Percentiles rank a stretch among this genome's conserved stretches.
Conservation (phyloP, 441 rosid genomes). For the Euphorbia celastroides region DNA sequence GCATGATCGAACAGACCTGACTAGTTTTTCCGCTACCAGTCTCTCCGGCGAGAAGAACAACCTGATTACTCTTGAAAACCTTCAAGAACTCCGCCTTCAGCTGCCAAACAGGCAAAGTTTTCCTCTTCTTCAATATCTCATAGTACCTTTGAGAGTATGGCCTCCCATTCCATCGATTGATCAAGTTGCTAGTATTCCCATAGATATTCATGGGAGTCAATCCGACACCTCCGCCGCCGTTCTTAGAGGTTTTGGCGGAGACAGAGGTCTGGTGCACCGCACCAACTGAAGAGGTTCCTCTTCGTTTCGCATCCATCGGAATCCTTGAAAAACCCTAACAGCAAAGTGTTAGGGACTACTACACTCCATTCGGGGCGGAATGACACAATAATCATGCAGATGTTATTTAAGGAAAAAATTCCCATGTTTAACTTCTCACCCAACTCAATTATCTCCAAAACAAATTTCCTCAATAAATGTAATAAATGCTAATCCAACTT, state of each 20-base stretch:
- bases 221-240: constrained; percentile 39
- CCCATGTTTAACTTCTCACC: no score
- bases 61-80: constrained; percentile 55
- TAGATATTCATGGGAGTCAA: no score
- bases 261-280: constrained; percentile 69
- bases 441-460: no score
- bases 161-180: constrained; percentile 82
- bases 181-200: constrained; percentile 22
- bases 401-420: no score
- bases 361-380: no score
- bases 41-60: constrained; percentile 81
- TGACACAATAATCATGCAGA: no score
- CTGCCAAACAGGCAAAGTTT: constrained; percentile 84
- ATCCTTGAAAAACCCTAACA: not conserved
- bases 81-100: constrained; percentile 81
- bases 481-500: no score
- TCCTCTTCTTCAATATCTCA: constrained; percentile 84
- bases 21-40: constrained; percentile 99
- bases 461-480: no score
- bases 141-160: constrained; percentile 65
- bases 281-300: constrained; percentile 83
- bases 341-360: no score
- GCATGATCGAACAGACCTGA: constrained; percentile 46
- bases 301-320: constrained; percentile 94
- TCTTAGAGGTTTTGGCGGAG: constrained; percentile 37